These are phyloP conservation scores for Suhomyces ambrosiae DNA, from an alignment of 1,139 yeast species.

Conservation along the genomic window DNA sequence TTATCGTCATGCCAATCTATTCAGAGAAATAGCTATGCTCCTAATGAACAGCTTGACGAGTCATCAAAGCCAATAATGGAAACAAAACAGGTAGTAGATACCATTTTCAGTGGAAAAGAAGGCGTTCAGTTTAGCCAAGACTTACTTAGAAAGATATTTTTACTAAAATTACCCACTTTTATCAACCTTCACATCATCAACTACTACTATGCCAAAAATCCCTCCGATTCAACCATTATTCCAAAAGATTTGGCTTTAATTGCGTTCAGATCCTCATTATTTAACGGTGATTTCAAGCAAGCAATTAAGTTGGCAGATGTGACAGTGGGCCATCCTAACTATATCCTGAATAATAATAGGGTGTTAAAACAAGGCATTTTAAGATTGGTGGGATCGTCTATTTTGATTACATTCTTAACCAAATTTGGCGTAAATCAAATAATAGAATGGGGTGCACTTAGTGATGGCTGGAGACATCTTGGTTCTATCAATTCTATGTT, in stretches of 20 bases:
- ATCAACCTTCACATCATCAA: constrained; percentile 34
- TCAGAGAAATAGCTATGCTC: constrained; percentile 12
- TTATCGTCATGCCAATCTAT: constrained; percentile 10
- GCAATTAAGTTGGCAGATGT: constrained; percentile 62
- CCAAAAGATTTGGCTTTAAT: constrained; percentile 54
- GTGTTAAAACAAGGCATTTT: constrained; percentile 32
- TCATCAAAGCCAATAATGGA: constrained; percentile 13
- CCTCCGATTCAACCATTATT: constrained; percentile 29
- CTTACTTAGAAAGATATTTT: constrained; percentile 33
- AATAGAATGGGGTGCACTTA: constrained; percentile 36
- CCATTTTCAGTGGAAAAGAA: constrained; percentile 22
- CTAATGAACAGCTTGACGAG: constrained; percentile 14
- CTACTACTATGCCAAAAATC: constrained; percentile 39
- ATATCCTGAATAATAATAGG: constrained; percentile 35
- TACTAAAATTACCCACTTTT: constrained; percentile 36
- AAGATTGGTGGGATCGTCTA: constrained; percentile 34
- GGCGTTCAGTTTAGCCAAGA: constrained; percentile 25
- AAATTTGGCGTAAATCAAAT: constrained; percentile 41
- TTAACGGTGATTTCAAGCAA: constrained; percentile 57
- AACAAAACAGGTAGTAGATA: constrained; percentile 13
- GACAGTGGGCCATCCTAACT: constrained; percentile 61
- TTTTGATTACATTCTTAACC: constrained; percentile 39
- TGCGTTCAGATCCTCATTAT: constrained; percentile 62
- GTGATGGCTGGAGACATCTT: constrained; percentile 44
- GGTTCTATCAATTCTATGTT: constrained; percentile 63